Conservation (phyloP, 2,329 filamentous ascomycete species). For the Talaromyces piceae region DNA sequence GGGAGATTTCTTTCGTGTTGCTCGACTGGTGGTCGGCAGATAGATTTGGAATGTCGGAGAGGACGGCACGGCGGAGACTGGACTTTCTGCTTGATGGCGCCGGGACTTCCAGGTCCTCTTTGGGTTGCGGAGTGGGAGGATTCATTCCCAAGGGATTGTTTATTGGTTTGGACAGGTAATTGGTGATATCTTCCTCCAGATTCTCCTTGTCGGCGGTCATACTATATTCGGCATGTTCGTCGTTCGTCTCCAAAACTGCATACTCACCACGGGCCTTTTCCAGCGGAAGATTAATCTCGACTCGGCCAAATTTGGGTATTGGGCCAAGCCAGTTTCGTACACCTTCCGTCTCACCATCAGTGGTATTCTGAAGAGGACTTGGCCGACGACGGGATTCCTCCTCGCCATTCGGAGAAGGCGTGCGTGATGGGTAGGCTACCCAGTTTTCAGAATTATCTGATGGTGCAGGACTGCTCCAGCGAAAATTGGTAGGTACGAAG, state of each 20-base stretch:
- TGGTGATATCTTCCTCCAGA: constrained; percentile 28
- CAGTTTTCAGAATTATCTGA: constrained; percentile 31
- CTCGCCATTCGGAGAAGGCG: constrained; percentile 21
- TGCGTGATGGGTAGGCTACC: constrained; percentile 31
- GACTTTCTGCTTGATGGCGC: constrained; percentile 18
- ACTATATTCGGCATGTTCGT: constrained; percentile 27
- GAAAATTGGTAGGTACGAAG: constrained; percentile 20
- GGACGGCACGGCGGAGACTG: constrained; percentile 22
- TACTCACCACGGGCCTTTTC: constrained; percentile 32
- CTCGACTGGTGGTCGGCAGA: constrained; percentile 17
- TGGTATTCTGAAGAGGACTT: constrained; percentile 27
- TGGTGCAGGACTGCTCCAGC: constrained; percentile 30
- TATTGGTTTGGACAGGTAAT: constrained; percentile 29
- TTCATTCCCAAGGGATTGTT: constrained; percentile 40
- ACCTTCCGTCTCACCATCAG: constrained; percentile 17
- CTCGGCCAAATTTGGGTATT: constrained; percentile 22
- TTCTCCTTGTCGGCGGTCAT: constrained; percentile 28
- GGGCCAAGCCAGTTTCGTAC: constrained; percentile 29
- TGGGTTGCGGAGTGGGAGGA: constrained; percentile 36
- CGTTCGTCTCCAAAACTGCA: constrained; percentile 27
- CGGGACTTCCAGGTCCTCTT: constrained; percentile 15
- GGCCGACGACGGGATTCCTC: constrained; percentile 20
- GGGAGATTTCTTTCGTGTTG: not conserved
- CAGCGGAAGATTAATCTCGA: constrained; percentile 23
- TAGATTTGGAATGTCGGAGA: constrained; percentile 29